Base-by-base conservation (phyloP, 129 eudicot species). In the Lactuca saligna region DNA sequence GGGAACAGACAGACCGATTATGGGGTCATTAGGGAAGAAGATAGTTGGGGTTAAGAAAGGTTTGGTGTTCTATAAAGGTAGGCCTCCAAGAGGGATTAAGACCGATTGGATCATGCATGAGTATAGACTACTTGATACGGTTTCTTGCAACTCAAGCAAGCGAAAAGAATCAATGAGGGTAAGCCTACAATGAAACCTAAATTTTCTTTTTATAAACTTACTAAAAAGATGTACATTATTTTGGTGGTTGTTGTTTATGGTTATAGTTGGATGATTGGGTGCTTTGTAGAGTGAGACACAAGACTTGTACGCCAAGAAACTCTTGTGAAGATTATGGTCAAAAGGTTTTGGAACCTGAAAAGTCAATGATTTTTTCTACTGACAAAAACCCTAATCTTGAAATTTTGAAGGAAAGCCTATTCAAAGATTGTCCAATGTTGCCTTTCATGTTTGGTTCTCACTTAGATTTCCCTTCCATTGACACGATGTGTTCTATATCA, bases 41-140 rank as follows among this genome's bases (percentile, higher is more conserved):
- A 39, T 75, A 13, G 66, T 83, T 11, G 87, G 81, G 14, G 73
- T 83, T 11, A 83, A 83, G 74, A 83, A 83, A 67, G 82, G 79
- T 49, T 59, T 83, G 39, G 87, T 79, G 56, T 83, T 83, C 75
- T 79, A 79, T 38, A 71, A 14, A 35, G 84, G 82, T 15, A 69
- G 78, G 46, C 87, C 87, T 14, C 87, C 87, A 3, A 62, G 66
- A 72, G 84, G 87, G 13, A 42, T 29, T 42, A 83, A 79, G 63
- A 83, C 87, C 3, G 74, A 79, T 15, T 83, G 84, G 87, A 79
- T 83, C 79, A 83, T 83, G 87, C 83, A 83, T 33, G 87, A 83
- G 74, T 83, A 79, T 37, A 75, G 87, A 71, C 46, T 83, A 46
- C 69, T 69, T 25, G 66, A 78, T 15, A 38, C 79, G 0, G 41